These are phyloP conservation scores for Pisolithus sp. DNA, from an alignment of 768 basidiomycete species.

Conservation along the genomic window DNA sequence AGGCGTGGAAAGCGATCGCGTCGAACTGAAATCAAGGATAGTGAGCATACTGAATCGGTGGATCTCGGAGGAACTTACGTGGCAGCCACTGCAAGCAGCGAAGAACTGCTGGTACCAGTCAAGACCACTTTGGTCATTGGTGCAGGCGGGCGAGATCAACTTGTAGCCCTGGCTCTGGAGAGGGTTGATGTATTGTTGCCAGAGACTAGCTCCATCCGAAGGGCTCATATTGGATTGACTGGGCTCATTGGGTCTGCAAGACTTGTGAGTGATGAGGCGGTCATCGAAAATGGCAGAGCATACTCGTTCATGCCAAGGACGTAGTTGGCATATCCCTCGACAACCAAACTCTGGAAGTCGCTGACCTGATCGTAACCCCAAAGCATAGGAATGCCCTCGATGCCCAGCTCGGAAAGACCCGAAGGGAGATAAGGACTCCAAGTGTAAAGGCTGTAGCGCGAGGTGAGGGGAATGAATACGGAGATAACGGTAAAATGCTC, in stretches of 20 bases:
- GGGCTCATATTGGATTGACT: constrained; percentile 60
- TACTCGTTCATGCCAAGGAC: constrained; percentile 75
- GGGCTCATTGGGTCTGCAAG: constrained; percentile 56
- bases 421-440: constrained; percentile 51
- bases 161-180: constrained; percentile 49
- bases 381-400: constrained; percentile 55
- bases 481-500: constrained; percentile 9
- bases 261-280: constrained; percentile 1
- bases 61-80: constrained; percentile 33
- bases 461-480: neutral
- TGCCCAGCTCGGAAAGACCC: constrained; percentile 27
- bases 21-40: constrained; percentile 39
- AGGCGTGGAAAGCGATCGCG: constrained; percentile 59
- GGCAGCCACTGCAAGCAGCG: constrained; percentile 41
- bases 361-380: constrained; percentile 51
- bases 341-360: constrained; percentile 40
- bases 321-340: constrained; percentile 42
- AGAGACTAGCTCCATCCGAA: constrained; percentile 42
- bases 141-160: constrained; percentile 61
- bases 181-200: constrained; percentile 56
- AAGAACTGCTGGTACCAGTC: constrained; percentile 63
- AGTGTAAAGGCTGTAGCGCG: constrained; percentile 45
- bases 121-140: constrained; percentile 51
- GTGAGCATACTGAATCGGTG: neutral
- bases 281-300: constrained; percentile 12